Evolutionary conservation across 2,329 filamentous ascomycete species (phyloP), one percentile per base, ranked within the genome.

Genomic region (Aspergillus fumigatiaffinis): DNA sequence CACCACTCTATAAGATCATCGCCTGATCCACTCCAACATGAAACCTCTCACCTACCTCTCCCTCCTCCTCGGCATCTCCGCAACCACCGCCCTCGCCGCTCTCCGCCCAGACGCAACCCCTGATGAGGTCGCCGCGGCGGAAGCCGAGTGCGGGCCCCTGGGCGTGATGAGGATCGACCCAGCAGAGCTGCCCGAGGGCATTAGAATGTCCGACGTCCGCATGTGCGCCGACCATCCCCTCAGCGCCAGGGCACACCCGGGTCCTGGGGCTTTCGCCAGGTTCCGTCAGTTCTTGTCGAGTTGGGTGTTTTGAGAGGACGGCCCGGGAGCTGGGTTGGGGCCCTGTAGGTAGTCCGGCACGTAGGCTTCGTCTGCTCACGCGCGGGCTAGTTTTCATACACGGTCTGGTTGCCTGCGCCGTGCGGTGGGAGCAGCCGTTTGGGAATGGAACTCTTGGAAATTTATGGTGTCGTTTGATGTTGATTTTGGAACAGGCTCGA

Each of bases 61-160:
- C 8, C 56, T 65, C 47, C 52, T 68, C 38, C 65, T 65, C 48
- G 41, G 59, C 41, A 60, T 68, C 55, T 60, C 63, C 52, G 58
- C 55, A 52, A 59, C 55, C 44, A 60, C 65, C 17, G 57, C 62
- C 41, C 53, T 57, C 28, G 57, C 65, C 3, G 61, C 60, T 44
- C 60, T 68, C 29, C 46, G 54, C 48, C 60, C 60, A 57, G 56
- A 62, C 42, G 60, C 60, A 57, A 59, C 58, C 42, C 56, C 60
- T 50, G 56, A 62, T 35, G 58, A 62, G 53, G 53, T 60, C 55
- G 60, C 60, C 52, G 55, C 53, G 38, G 61, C 59, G 1, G 51
- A 61, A 55, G 61, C 56, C 20, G 55, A 58, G 55, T 63, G 61
- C 50, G 59, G 61, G 25, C 53, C 56, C 32, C 50, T 63, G 28